Percentiles rank a stretch among this genome's conserved stretches.
Evolutionary conservation across 1,284 basidiomycete species (phyloP).

Genomic region (Omphalotus olearius): DNA sequence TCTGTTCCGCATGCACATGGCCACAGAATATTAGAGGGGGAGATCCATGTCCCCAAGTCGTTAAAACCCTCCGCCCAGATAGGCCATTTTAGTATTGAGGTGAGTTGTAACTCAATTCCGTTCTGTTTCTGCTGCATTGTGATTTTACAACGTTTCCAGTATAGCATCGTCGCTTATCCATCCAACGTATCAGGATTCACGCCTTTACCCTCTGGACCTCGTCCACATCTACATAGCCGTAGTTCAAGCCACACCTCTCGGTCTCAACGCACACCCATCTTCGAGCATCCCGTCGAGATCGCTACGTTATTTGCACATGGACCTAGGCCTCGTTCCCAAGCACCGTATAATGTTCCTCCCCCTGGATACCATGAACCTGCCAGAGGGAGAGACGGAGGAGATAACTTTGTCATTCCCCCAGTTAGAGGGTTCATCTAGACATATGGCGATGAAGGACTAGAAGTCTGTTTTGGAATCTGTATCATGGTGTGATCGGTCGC

Average conservation of each 20-base stretch:
- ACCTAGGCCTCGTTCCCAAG: conserved; percentile 19
- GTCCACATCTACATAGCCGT: neutral
- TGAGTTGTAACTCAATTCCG: no score
- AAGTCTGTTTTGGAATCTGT: no score
- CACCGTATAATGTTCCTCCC: no score
- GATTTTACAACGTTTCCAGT: conserved; percentile 19
- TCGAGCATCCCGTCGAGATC: conserved; percentile 26
- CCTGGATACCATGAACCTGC: no score
- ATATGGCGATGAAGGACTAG: no score
- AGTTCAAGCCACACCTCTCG: neutral
- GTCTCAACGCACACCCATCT: conserved; percentile 10
- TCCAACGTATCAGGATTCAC: conserved; percentile 28
- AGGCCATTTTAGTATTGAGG: conserved; percentile 33
- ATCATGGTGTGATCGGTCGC: no score
- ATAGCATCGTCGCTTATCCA: conserved; percentile 30
- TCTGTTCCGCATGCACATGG: no score
- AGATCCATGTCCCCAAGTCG: conserved; percentile 30
- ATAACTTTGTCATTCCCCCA: no score
- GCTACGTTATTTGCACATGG: conserved; percentile 27
- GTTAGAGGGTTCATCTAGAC: no score
- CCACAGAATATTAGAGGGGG: conserved; percentile 25
- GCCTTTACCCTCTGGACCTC: conserved; percentile 7
- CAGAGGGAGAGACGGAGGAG: no score
- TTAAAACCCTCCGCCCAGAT: conserved; percentile 32
- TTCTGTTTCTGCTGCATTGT: neutral